Base-by-base conservation (phyloP, 2,329 filamentous ascomycete species). In the Scytalidium lignicola region DNA sequence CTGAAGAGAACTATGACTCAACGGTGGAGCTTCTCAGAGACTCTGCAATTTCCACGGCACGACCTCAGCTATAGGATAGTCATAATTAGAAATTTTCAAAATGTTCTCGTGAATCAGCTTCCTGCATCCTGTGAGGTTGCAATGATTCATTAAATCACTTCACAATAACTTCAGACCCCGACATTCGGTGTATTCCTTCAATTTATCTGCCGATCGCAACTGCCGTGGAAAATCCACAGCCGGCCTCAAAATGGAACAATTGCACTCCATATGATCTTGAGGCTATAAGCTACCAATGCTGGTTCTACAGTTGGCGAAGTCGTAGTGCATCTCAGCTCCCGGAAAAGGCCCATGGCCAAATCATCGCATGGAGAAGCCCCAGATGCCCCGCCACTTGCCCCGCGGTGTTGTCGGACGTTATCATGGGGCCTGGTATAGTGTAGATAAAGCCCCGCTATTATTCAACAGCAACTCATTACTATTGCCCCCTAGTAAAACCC, bases 1-100 rank as follows among this genome's bases (percentile, higher is more conserved):
- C 56, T 8, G 53, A 58, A 37, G 54, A 55, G 46, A 49, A 48
- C 10, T 60, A 51, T 51, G 55, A 21, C 58, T 61, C 28, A 47
- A 65, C 41, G 58, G 62, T 5, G 55, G 59, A 20, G 57, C 48
- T 22, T 52, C 65, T n/a, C 61, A 37, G n/a, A n/a, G 15, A 37
- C 12, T 37, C 32, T 4, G n/a, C 10, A 4, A 37, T 13, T 17
- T n/a, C 7, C 5, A 17, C 32, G 15, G 32, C 32, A 8, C 32
- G 32, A 17, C 32, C 32, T 37, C 32, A 37, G 32, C 15, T 37
- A 37, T 37, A 37, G n/a, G 32, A 15, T 26, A 26, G 23, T 10
- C 10, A 26, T 6, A 10, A 26, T 6, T 26, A 26, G 10, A 26
- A 26, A n/a, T n/a, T 26, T 26, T 26, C 10, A 26, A 6, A 6